Base-by-base conservation (phyloP, 352 stramenopile species). In the Pythium dissimile region DNA sequence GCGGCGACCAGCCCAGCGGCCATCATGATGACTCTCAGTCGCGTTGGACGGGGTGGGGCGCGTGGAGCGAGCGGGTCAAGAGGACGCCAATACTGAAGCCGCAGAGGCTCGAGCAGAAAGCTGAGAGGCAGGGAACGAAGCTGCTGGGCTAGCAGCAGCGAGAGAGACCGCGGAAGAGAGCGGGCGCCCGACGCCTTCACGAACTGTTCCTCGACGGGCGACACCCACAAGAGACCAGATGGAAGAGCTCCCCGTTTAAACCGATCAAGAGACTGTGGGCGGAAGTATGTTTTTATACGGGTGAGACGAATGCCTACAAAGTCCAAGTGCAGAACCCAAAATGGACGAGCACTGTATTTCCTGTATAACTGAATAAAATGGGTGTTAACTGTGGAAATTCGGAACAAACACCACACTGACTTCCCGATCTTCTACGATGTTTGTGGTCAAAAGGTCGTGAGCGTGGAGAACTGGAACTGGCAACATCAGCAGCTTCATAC, bases 201-300 rank as follows among this genome's bases (percentile, higher is more conserved):
- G 48, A 56, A 56, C 32, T 42, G 48, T 56, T 56, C 48, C 48
- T 56, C 10, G 48, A 15, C 20, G 21, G n/a, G 43, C 37, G 7
- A 20, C 37, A 35, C 21, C 18, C 10, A 9, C 5, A 3, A 13
- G 7, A 24, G 20, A 20, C 21, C 43, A 50, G 43, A 24, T 50
- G 34, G 34, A 38, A 18, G 39, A 28, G 39, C 15, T 26, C 39
- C n/a, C 39, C 39, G 21, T 46, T 21, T 7, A 28, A 24, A 46
- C 39, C 21, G 39, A 28, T 28, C 21, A 24, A 15, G 16, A 12
- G 39, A 10, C 21, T 27, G 21, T 46, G 39, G 39, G 18, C 26
- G 39, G 21, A 18, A 16, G 39, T 27, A 28, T 28, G 44, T 20
- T 52, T 15, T 8, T 39, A 52, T 38, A 27, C 24, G 38, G 44